Evolutionary conservation across 352 stramenopile species (phyloP), one percentile per base, ranked within the genome.

Genomic region (Paralagenidium karlingii): DNA sequence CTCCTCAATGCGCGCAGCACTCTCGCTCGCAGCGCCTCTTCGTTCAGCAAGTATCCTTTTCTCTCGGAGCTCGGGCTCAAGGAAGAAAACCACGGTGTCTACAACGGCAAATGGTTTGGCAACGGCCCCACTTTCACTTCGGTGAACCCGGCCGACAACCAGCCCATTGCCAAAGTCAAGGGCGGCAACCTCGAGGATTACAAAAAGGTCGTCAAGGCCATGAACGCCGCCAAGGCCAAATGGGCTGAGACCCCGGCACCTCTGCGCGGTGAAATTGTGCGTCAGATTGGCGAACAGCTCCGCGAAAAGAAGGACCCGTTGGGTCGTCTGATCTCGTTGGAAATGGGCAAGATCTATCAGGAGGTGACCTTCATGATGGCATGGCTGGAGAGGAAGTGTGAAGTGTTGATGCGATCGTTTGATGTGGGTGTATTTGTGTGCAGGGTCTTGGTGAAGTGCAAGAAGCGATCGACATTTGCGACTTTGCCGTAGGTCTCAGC

Each of bases 311-410:
- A 85, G 38, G 69, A 94, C n/a, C 63, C 77, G 21, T 62, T 96
- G 3, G 86, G 84, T 41, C 82, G 88, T 43, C 60, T 96, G 27
- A 87, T 96, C 27, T 60, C 83, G 32, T 62, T 94, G 3, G 87
- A 96, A 59, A 96, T 96, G 86, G 86, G 86, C 52, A 96, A 96
- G 59, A 96, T 96, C 55, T 80, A 90, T 44, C 68, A 86, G 27
- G 87, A 90, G 60, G 69, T 83, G 37, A 3, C 46, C 38, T 0
- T 18, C 16, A n/a, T n/a, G n/a, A n/a, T n/a, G n/a, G n/a, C n/a
- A n/a, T n/a, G n/a, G n/a, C n/a, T n/a, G 27, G 10, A 13, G 27
- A 8, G 22, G 16, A 6, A 40, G 6, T 18, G 9, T 29, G 9
- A 4, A 18, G 22, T 6, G 11, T 44, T 21, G n/a, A 29, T 40